These are phyloP conservation scores for Trypanosoma lewisi DNA, from an alignment of 208 protist genomes.

Conservation along the genomic window DNA sequence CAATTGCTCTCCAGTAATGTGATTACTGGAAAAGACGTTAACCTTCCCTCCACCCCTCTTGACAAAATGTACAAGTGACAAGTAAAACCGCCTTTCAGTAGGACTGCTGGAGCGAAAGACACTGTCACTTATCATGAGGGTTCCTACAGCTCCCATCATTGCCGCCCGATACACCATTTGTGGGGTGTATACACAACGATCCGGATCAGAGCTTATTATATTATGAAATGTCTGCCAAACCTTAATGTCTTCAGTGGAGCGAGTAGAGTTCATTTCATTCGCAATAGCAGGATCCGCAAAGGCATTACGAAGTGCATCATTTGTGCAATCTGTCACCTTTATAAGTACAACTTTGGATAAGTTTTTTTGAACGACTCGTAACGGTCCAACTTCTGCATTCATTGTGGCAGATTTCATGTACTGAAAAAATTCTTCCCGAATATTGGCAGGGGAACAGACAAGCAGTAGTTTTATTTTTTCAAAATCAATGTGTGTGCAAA, in stretches of 20 bases:
- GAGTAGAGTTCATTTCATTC: slow-evolving; percentile 79
- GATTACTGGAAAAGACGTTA: slow-evolving; percentile 92
- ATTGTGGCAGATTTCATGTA: slow-evolving; percentile 49
- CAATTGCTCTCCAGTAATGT: slow-evolving; percentile 95
- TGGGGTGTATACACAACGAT: slow-evolving; percentile 92
- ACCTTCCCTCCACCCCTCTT: slow-evolving; percentile 79
- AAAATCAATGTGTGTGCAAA: slow-evolving; percentile 91
- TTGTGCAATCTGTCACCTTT: slow-evolving; percentile 87
- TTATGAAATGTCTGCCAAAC: slow-evolving; percentile 92
- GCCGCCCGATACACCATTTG: slow-evolving; percentile 85
- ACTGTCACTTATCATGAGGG: slow-evolving; percentile 91
- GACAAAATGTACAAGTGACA: slow-evolving; percentile 89
- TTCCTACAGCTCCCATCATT: slow-evolving; percentile 74
- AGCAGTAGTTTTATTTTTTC: slow-evolving; percentile 93
- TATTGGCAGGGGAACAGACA: slow-evolving; percentile 93
- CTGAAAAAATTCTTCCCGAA: slow-evolving; percentile 84
- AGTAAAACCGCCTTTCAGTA: slow-evolving; percentile 85
- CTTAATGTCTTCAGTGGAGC: slow-evolving; percentile 90
- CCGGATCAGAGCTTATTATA: slow-evolving; percentile 86
- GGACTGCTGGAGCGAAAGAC: slow-evolving; percentile 91
- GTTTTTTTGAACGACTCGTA: slow-evolving; percentile 73
- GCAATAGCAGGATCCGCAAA: slow-evolving; percentile 82
- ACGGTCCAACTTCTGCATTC: slow-evolving; percentile 49
- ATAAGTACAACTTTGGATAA: slow-evolving; percentile 91
- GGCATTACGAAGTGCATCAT: slow-evolving; percentile 83